Conservation (phyloP, 495 filamentous ascomycete species). For the Penicillium lagena region DNA sequence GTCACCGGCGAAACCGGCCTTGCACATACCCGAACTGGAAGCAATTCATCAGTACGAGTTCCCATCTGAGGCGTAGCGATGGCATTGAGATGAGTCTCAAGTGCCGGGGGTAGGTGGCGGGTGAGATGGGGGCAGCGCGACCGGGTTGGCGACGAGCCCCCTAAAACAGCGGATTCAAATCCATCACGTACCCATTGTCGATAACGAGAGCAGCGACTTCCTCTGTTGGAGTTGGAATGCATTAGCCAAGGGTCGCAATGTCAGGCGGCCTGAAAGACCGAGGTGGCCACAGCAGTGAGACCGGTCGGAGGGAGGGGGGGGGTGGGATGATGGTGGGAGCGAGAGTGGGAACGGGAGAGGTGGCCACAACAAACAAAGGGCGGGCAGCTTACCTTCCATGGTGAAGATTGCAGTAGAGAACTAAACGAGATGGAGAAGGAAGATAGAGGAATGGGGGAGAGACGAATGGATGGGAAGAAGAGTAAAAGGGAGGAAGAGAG, state of each 20-base stretch:
- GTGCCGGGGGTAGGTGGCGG: slow-evolving; percentile 12
- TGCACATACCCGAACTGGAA: slow-evolving; percentile 98
- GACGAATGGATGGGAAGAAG: slow-evolving; percentile 19
- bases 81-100: slow-evolving; percentile 12
- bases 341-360: slow-evolving; percentile 28
- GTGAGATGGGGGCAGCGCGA: slow-evolving; percentile 17
- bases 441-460: slow-evolving; percentile 23
- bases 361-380: slow-evolving; percentile 19
- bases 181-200: slow-evolving; percentile 95
- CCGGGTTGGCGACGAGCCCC: slow-evolving; percentile 15
- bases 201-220: slow-evolving; percentile 99
- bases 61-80: not conserved
- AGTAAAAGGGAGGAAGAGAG: slow-evolving; percentile 21
- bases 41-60: slow-evolving; percentile 42
- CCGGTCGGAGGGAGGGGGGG: not conserved
- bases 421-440: slow-evolving; percentile 34
- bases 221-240: slow-evolving; percentile 55
- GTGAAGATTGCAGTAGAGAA: slow-evolving; percentile 37
- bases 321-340: slow-evolving; percentile 6
- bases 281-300: too few species aligned
- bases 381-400: slow-evolving; percentile 71
- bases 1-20: slow-evolving; percentile 99
- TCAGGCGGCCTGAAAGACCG: not conserved
- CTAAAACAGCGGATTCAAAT: not conserved
- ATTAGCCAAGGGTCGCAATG: slow-evolving; percentile 43